Evolutionary conservation across 1,284 basidiomycete genomes (phyloP), one percentile per base, ranked within the genome.

Genomic region (Fomitopsis schrenkii): DNA sequence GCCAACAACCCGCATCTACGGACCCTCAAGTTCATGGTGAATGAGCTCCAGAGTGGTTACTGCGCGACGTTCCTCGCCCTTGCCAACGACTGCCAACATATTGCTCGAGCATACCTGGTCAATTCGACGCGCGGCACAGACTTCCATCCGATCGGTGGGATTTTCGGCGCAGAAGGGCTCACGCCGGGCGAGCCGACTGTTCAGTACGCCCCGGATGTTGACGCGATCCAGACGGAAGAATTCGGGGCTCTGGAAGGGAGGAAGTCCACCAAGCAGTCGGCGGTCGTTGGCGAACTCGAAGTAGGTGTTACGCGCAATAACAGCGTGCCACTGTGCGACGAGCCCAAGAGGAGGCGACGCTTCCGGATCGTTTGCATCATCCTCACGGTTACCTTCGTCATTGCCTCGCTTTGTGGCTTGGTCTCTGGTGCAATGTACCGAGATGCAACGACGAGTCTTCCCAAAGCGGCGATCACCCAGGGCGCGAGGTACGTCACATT

Each of bases 31-130:
- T 63, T 60, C n/a, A 62, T 76, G 44, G 68, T 67, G 50, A 68
- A 67, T 40, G 76, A 75, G 66, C 64, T 73, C 60, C 75, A 76
- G 58, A 62, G 65, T 7, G 67, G 71, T 1, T 68, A 71, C 33
- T 68, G 66, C 9, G 61, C 70, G 55, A 71, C 68, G 2, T 76
- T 70, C 61, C 63, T 75, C 38, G 48, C 66, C 5, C 65, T 76
- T 8, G 70, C 65, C 3, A 61, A 68, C 28, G 70, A 70, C 50
- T 42, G 70, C 26, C 54, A 64, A 22, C 65, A 42, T 12, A 62
- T 75, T 45, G 48, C 70, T 10, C 71, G 73, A 36, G 63, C 66
- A n/a, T 57, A 75, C 33, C 68, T 75, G 42, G 72, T 76, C 33
- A 65, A 70, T 50, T 64, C 70, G 22, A 74, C 72, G 5, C 58